Evolutionary conservation across 2,329 filamentous ascomycete species (phyloP).

Genomic region (Hypoxylon sp.): DNA sequence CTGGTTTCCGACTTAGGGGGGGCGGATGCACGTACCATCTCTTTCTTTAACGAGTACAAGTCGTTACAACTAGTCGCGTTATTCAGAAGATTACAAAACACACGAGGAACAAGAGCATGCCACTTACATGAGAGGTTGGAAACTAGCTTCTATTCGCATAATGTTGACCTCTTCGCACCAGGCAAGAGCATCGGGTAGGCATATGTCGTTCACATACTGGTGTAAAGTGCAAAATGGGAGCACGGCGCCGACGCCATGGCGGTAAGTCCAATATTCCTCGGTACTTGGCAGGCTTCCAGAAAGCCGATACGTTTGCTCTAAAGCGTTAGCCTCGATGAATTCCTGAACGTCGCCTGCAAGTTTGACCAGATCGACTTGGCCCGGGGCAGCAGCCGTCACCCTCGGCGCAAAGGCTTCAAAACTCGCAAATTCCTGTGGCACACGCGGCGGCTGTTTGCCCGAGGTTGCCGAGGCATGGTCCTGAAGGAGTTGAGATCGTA

Average conservation of each 20-base stretch:
- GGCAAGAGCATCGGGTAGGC: slow-evolving; percentile 34
- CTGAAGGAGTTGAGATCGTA: slow-evolving; percentile 17
- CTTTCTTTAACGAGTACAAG: slow-evolving; percentile 43
- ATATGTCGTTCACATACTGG: slow-evolving; percentile 42
- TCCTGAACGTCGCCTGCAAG: slow-evolving; percentile 38
- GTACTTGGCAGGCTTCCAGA: slow-evolving; percentile 33
- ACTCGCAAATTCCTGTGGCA: slow-evolving; percentile 35
- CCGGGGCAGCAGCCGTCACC: slow-evolving; percentile 16
- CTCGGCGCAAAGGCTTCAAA: slow-evolving; percentile 34
- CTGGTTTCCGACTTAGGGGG: neutral
- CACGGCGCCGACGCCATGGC: slow-evolving; percentile 43
- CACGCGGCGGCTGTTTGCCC: neutral
- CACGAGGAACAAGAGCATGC: neutral
- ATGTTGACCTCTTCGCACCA: slow-evolving; percentile 39
- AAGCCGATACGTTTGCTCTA: slow-evolving; percentile 43
- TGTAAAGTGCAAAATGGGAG: slow-evolving; percentile 39
- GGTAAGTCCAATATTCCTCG: slow-evolving; percentile 45
- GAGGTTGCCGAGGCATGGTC: neutral
- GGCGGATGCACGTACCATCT: slow-evolving; percentile 29
- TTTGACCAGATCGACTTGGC: slow-evolving; percentile 30
- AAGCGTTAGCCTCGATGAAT: slow-evolving; percentile 42
- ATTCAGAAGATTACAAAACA: slow-evolving; percentile 1
- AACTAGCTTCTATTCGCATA: slow-evolving; percentile 41
- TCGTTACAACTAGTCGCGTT: slow-evolving; percentile 37
- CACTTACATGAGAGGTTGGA: slow-evolving; percentile 42